Evolutionary conservation across 2,329 filamentous ascomycete genomes (phyloP), one percentile per base, ranked within the genome.

Genomic region (Akanthomyces muscarius): DNA sequence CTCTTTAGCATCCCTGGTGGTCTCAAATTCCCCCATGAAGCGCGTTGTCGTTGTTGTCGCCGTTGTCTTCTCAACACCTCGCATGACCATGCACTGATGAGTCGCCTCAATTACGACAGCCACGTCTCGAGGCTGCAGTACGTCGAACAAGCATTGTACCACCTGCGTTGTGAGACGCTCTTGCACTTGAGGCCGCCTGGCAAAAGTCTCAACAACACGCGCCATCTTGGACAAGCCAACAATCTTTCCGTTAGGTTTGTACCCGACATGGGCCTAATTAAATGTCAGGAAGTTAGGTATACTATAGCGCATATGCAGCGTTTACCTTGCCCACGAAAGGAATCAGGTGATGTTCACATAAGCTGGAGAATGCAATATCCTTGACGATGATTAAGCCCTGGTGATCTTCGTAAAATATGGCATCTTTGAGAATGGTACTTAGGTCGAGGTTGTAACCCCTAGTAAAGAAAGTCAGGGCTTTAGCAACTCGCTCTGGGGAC

Each of bases 301-400:
- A 38, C 25, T 38, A 58, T 18, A 36, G n/a, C 1, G 6, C 4
- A 33, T 23, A 6, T 44, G 4, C 53, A 41, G 38, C 33, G 48
- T 38, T 44, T 45, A 51, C 57, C 23, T 44, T 60, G 44, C 57
- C 57, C 23, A 28, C 13, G 5, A 51, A 60, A 4, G 47, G 47
- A 36, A 60, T 25, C 2, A 60, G 47, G 18, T 60, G 57, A 47
- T 60, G 57, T 21, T 60, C 57, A 21, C 57, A 60, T 1, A 60
- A 33, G n/a, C 45, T 51, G 33, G n/a, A 47, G 2, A 60, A 14
- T n/a, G 30, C 4, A 51, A 60, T 60, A 18, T 60, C 28, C 5
- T 51, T 41, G 21, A 60, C 21, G 8, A 47, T 8, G 5, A 60
- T 16, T 4, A 50, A 41, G 30, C 30, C 30, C 14, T 18, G 23